A percentile compares a stretch with the other conserved stretches of the same genome.
Evolutionary conservation across 441 rosid species (phyloP).

Genomic region (Capsella rubella): DNA sequence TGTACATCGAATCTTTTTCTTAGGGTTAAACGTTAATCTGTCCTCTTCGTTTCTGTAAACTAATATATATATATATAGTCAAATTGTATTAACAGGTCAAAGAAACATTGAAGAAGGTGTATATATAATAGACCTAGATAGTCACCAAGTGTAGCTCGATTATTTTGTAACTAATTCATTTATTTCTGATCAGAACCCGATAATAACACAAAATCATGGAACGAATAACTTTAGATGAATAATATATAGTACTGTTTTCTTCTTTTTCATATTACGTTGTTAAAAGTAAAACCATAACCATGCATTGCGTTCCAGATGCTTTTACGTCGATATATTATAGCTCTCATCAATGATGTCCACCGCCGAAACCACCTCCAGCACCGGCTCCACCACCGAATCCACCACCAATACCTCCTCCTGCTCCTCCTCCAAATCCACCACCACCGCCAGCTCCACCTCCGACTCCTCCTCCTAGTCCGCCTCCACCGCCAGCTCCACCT

Average conservation of each 20-base stretch:
- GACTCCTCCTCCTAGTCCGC: slow-evolving; percentile 40
- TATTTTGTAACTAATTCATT: slow-evolving; percentile 10
- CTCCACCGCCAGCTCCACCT: slow-evolving; percentile 29
- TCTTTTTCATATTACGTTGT: slow-evolving; percentile 20
- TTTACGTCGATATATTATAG: slow-evolving; percentile 23
- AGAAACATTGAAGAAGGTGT: slow-evolving; percentile 20
- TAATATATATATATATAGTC: background rate
- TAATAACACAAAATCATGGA: slow-evolving; percentile 41
- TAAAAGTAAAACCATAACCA: slow-evolving; percentile 20
- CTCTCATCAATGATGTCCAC: slow-evolving; percentile 38
- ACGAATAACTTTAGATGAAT: slow-evolving; percentile 23
- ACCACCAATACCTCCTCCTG: slow-evolving; percentile 39
- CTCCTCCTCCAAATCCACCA: slow-evolving; percentile 42
- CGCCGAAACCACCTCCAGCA: slow-evolving; percentile 42
- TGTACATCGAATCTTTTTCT: background rate
- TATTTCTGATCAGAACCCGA: slow-evolving; percentile 24
- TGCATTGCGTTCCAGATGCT: slow-evolving; percentile 32
- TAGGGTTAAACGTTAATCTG: background rate
- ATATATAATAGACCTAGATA: no score
- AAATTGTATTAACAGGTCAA: background rate
- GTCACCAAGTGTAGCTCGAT: slow-evolving; percentile 17
- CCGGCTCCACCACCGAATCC: slow-evolving; percentile 43
- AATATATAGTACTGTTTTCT: slow-evolving; percentile 2
- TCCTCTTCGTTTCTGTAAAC: slow-evolving; percentile 19
- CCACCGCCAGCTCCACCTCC: slow-evolving; percentile 43